Percentiles rank a stretch among this genome's conserved stretches.
These are phyloP conservation scores for Nyctanthes arbortristis DNA, from an alignment of 257 asterid genomes.

Conservation along the genomic window DNA sequence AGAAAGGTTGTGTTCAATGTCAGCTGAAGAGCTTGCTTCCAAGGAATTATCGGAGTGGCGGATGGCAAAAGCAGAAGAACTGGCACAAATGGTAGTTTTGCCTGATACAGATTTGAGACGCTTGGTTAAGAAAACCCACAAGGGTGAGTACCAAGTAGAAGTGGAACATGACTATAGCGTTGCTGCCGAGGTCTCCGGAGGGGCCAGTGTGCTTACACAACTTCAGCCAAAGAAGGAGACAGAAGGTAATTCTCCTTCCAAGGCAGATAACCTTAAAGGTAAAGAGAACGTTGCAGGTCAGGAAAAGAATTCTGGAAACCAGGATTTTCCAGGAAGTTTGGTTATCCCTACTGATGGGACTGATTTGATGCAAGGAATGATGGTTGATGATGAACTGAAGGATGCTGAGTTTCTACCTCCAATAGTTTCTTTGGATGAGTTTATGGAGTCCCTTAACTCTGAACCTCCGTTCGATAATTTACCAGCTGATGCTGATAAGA, in stretches of 20 bases:
- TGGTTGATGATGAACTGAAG: conserved; percentile 89
- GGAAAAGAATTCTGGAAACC: conserved; percentile 47
- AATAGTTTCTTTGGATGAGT: conserved; percentile 87
- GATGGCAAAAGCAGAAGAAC: conserved; percentile 88
- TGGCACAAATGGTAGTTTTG: conserved; percentile 88
- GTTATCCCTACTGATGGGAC: conserved; percentile 83
- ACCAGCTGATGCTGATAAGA: conserved; percentile 47
- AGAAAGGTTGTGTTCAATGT: conserved; percentile 83
- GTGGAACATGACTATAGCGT: conserved; percentile 64
- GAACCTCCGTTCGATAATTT: conserved; percentile 89
- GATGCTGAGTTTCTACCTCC: conserved; percentile 88
- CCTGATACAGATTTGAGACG: conserved; percentile 87
- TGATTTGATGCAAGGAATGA: conserved; percentile 96
- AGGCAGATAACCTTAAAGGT: conserved; percentile 39
- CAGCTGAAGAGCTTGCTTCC: conserved; percentile 99
- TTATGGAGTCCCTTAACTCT: conserved; percentile 92
- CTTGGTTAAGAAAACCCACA: conserved; percentile 92
- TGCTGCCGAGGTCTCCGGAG: conserved; percentile 66
- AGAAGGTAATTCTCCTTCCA: conserved; percentile 39
- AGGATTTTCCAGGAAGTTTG: conserved; percentile 61
- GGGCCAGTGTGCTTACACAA: conserved; percentile 45
- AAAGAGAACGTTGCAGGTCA: conserved; percentile 40
- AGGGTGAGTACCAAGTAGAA: conserved; percentile 97
- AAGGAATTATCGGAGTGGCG: conserved; percentile 98
- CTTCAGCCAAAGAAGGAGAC: conserved; percentile 34